These are phyloP conservation scores for Fusarium sp. DNA, from an alignment of 2,329 filamentous ascomycete genomes.

Conservation along the genomic window DNA sequence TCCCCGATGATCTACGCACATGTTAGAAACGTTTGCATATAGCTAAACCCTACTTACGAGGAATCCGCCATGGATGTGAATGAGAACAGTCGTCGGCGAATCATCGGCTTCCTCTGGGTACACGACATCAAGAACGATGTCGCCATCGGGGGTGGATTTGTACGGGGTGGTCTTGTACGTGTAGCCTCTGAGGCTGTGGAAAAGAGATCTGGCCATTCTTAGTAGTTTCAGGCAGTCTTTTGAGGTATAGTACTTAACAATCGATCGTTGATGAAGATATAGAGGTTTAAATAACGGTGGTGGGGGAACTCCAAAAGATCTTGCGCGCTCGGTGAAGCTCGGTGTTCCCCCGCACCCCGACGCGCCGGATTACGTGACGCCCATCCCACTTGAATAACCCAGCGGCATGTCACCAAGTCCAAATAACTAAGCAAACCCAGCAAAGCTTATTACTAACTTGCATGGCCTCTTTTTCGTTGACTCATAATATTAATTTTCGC, in stretches of 20 bases:
- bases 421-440: neutral
- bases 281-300: neutral
- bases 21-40: neutral
- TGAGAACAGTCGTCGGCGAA: constrained; percentile 13
- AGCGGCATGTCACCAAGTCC: neutral
- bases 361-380: neutral
- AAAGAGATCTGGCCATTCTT: neutral
- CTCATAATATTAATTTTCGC: neutral
- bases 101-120: constrained; percentile 25
- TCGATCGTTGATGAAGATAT: neutral
- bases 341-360: neutral
- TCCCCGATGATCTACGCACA: constrained; percentile 29
- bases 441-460: neutral
- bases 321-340: neutral
- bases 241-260: rapidly evolving
- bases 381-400: neutral
- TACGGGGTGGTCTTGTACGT: constrained; percentile 20
- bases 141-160: constrained; percentile 19
- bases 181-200: constrained; percentile 23
- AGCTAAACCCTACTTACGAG: neutral
- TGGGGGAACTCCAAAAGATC: neutral
- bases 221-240: rapidly evolving
- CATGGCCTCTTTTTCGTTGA: neutral
- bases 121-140: constrained; percentile 26
- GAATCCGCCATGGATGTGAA: constrained; percentile 38